Evolutionary conservation across 2,329 filamentous ascomycete species (phyloP).

Genomic region (Colletotrichum coccodes): DNA sequence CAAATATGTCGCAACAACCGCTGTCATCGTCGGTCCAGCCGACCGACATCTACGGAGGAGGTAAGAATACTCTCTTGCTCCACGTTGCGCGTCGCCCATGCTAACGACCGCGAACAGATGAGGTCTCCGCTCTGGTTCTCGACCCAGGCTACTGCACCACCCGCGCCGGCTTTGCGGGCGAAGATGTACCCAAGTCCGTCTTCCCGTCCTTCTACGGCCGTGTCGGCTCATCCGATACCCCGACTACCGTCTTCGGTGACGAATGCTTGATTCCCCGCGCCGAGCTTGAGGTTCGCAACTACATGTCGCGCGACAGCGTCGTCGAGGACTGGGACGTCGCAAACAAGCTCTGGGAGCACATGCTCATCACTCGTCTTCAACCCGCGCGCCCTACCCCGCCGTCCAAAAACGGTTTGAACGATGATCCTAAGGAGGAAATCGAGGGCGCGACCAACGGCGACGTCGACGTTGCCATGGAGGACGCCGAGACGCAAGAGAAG

Average conservation of each 20-base stretch:
- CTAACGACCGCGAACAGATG: slow-evolving; percentile 68
- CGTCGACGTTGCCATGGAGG: slow-evolving; percentile 69
- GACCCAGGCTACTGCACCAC: slow-evolving; percentile 93
- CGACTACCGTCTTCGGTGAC: slow-evolving; percentile 83
- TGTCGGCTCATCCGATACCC: slow-evolving; percentile 57
- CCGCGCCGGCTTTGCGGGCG: slow-evolving; percentile 95
- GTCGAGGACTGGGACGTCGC: slow-evolving; percentile 98
- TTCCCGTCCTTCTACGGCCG: slow-evolving; percentile 89
- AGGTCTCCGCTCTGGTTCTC: slow-evolving; percentile 96
- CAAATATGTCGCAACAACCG: slow-evolving; percentile 65
- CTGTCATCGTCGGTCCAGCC: slow-evolving; percentile 66
- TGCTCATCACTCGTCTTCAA: slow-evolving; percentile 88
- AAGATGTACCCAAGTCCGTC: slow-evolving; percentile 95
- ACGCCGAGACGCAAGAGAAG: slow-evolving; percentile 71
- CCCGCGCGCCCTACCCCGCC: slow-evolving; percentile 77
- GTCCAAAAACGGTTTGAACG: slow-evolving; percentile 82
- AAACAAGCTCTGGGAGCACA: slow-evolving; percentile 89
- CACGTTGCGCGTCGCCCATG: slow-evolving; percentile 9
- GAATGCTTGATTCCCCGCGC: slow-evolving; percentile 84
- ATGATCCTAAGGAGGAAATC: slow-evolving; percentile 65
- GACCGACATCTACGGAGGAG: slow-evolving; percentile 72
- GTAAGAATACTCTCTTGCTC: slow-evolving; percentile 46
- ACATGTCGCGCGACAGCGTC: slow-evolving; percentile 87
- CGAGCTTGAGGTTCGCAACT: slow-evolving; percentile 87
- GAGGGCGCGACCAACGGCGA: slow-evolving; percentile 71